Conservation (phyloP, 805 yeast species). For the Metschnikowia corniflorae region DNA sequence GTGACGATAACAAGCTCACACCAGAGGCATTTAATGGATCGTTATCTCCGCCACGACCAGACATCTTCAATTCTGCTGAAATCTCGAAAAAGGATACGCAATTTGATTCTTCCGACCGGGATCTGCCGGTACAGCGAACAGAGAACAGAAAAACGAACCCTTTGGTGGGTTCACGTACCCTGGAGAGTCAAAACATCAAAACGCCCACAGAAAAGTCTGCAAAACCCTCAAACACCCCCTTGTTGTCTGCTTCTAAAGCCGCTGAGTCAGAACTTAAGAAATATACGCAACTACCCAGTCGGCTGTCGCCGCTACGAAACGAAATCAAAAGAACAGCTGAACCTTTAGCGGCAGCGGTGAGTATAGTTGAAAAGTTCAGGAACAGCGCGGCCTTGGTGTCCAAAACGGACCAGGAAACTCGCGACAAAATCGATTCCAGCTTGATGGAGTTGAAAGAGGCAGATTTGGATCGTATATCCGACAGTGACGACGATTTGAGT, state of each 20-base stretch:
- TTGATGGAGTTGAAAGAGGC: conserved; percentile 13
- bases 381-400: conserved; percentile 14
- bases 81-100: conserved; percentile 16
- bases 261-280: no score
- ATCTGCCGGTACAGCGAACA: conserved; percentile 10
- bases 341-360: conserved; percentile 6
- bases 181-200: no score
- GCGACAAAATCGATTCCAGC: conserved; percentile 26
- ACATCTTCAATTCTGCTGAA: not conserved
- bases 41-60: conserved; percentile 4
- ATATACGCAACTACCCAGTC: not conserved
- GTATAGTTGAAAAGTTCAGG: conserved; percentile 13
- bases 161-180: no score
- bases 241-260: no score
- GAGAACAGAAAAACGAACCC: not conserved
- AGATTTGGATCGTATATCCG: not conserved
- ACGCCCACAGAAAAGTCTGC: no score
- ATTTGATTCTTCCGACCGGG: conserved; percentile 26
- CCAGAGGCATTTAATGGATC: conserved; percentile 11
- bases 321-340: conserved; percentile 8
- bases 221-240: no score
- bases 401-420: conserved; percentile 17
- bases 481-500: not conserved
- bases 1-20: conserved; percentile 24
- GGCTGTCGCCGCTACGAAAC: conserved; percentile 16